A percentile compares a stretch with the other conserved stretches of the same genome.
Conservation (phyloP, 768 basidiomycete genomes). For the Boletus sp. region DNA sequence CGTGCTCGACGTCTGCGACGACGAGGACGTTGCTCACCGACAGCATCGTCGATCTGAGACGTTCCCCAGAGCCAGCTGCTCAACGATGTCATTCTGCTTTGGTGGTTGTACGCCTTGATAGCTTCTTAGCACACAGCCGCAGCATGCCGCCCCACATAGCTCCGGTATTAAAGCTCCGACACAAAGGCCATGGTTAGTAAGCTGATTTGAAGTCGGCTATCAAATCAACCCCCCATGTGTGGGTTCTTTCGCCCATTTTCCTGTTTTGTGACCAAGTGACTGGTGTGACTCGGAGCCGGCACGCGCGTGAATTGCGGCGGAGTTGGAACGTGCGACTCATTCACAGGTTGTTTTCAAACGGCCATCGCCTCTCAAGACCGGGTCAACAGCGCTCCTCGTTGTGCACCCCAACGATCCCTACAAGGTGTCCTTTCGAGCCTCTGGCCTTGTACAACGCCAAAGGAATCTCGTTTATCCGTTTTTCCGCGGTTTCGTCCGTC, state of each 20-base stretch:
- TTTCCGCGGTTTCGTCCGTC: slow-evolving; percentile 11
- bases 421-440: not conserved
- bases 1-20: slow-evolving; percentile 4
- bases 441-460: not conserved
- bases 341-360: slow-evolving; percentile 34
- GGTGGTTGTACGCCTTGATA: slow-evolving; percentile 13
- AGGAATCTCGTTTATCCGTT: slow-evolving; percentile 4
- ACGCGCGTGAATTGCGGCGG: slow-evolving; percentile 28
- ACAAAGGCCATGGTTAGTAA: not conserved
- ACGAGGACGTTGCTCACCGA: slow-evolving; percentile 51
- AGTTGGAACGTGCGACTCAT: slow-evolving; percentile 31
- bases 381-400: slow-evolving; percentile 17
- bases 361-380: slow-evolving; percentile 28
- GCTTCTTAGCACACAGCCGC: slow-evolving; percentile 11
- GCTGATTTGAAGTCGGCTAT: not conserved
- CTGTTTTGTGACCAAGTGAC: slow-evolving; percentile 11
- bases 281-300: slow-evolving; percentile 21
- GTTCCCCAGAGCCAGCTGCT: slow-evolving; percentile 77
- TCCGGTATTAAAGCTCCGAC: slow-evolving; percentile 24
- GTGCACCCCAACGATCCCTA: slow-evolving; percentile 4
- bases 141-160: slow-evolving; percentile 17
- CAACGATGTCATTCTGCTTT: slow-evolving; percentile 50
- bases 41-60: slow-evolving; percentile 76
- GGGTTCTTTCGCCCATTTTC: not conserved
- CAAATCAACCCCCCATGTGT: not conserved